A percentile compares a stretch with the other conserved stretches of the same genome.
These are phyloP conservation scores for Agaricus sinodeliciosus DNA, from an alignment of 768 basidiomycete genomes.

Conservation along the genomic window DNA sequence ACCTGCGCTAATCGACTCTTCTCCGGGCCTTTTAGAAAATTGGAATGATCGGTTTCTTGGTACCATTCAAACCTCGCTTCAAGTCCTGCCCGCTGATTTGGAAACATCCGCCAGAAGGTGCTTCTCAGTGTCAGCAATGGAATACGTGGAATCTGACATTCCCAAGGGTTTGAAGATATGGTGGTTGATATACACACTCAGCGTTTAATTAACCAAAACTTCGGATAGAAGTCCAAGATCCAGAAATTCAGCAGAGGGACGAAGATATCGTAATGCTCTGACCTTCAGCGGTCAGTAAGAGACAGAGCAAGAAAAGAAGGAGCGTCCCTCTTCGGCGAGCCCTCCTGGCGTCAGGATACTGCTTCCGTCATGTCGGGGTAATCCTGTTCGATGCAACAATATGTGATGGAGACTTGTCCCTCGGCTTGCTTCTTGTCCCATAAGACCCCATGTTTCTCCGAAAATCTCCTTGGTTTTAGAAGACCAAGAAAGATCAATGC, in stretches of 20 bases:
- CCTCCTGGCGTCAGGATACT: constrained; percentile 20
- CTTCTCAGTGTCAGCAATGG: constrained; percentile 27
- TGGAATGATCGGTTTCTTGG: constrained; percentile 26
- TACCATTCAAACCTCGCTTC: constrained; percentile 24
- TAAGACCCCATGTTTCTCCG: constrained; percentile 27
- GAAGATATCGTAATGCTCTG: constrained; percentile 27
- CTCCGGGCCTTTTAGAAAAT: constrained; percentile 33
- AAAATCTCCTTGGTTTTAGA: constrained; percentile 30
- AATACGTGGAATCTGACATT: constrained; percentile 34
- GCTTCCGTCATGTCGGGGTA: constrained; percentile 39
- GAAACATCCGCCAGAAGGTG: constrained; percentile 28
- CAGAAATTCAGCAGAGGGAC: constrained; percentile 32
- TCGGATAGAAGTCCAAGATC: constrained; percentile 32
- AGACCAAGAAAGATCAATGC: constrained; percentile 27
- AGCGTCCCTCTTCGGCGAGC: constrained; percentile 24
- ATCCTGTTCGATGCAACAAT: constrained; percentile 35
- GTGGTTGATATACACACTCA: constrained; percentile 31
- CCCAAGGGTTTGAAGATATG: constrained; percentile 32
- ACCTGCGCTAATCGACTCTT: constrained; percentile 34
- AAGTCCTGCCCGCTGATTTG: constrained; percentile 28
- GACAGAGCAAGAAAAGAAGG: neutral
- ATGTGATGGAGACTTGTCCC: constrained; percentile 33
- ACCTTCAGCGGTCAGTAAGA: constrained; percentile 19
- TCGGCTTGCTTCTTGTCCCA: constrained; percentile 28
- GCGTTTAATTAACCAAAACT: constrained; percentile 31